A percentile compares a stretch with the other conserved stretches of the same genome.
These are phyloP conservation scores for Cylindrotheca fusiformis DNA, from an alignment of 108 stramenopile genomes.

Conservation along the genomic window DNA sequence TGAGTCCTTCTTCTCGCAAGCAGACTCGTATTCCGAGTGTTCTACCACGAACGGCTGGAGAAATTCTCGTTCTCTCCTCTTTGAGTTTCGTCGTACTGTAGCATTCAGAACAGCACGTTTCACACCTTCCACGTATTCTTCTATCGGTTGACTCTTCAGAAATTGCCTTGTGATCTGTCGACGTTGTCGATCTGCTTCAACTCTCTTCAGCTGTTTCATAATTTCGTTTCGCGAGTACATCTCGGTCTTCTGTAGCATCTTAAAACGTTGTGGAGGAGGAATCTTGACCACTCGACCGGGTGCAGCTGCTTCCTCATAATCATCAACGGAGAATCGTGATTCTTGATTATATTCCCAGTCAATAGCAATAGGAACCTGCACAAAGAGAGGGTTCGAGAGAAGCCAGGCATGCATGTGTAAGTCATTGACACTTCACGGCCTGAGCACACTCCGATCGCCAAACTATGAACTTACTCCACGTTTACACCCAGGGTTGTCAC, in stretches of 20 bases:
- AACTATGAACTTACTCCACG: neutral
- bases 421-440: no score
- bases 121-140: neutral
- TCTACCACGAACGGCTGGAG: neutral
- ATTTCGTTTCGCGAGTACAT: neutral
- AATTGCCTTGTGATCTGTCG: neutral
- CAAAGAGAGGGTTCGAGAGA: no score
- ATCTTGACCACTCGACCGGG: neutral
- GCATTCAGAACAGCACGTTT: neutral
- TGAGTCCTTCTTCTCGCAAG: no score
- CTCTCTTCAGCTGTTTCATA: neutral
- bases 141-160: neutral
- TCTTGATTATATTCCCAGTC: neutral
- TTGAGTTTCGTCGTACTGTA: neutral
- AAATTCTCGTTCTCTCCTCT: neutral
- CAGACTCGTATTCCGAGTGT: neutral
- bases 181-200: neutral
- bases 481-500: neutral
- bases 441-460: no score
- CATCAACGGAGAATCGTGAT: neutral
- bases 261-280: neutral
- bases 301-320: neutral
- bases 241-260: neutral
- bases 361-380: neutral
- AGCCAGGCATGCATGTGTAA: no score